Evolutionary conservation across 2,329 filamentous ascomycete genomes (phyloP).

Genomic region (Knoxdaviesia capensis): DNA sequence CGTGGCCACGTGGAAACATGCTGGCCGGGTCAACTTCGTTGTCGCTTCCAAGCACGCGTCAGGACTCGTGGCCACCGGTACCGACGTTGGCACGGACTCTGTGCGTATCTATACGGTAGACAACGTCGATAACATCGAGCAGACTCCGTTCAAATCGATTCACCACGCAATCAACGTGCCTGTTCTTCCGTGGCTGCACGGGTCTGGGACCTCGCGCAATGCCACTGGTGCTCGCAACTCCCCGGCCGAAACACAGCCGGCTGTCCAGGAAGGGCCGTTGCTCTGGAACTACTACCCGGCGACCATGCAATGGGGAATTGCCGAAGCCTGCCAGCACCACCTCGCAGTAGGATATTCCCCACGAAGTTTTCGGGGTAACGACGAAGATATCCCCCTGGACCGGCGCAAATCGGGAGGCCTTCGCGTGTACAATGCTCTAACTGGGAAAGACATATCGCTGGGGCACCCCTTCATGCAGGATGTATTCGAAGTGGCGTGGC

Average conservation of each 20-base stretch:
- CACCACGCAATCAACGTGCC: conserved; percentile 2
- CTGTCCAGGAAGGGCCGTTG: not conserved
- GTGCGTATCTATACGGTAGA: conserved; percentile 34
- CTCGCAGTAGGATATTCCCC: conserved; percentile 44
- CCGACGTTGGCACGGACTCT: conserved; percentile 31
- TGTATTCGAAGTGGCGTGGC: conserved; percentile 45
- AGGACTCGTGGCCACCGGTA: conserved; percentile 35
- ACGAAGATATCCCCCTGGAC: conserved; percentile 37
- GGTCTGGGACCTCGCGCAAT: not conserved
- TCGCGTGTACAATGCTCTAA: conserved; percentile 33
- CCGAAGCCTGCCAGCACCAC: conserved; percentile 23
- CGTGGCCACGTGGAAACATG: conserved; percentile 30
- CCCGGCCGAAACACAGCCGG: not conserved
- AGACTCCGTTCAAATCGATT: conserved; percentile 16
- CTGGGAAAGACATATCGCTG: conserved; percentile 23
- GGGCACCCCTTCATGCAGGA: conserved; percentile 33
- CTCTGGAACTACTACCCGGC: conserved; percentile 44
- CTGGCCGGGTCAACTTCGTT: conserved; percentile 42
- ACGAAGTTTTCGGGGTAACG: conserved; percentile 28
- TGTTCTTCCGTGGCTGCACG: conserved; percentile 4
- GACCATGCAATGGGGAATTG: conserved; percentile 40
- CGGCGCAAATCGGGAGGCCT: conserved; percentile 38
- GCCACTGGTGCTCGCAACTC: not conserved
- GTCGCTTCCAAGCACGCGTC: conserved; percentile 25
- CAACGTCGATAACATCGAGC: conserved; percentile 12